Evolutionary conservation across 2,329 filamentous ascomycete genomes (phyloP).

Genomic region (Phyllosticta citriasiana): DNA sequence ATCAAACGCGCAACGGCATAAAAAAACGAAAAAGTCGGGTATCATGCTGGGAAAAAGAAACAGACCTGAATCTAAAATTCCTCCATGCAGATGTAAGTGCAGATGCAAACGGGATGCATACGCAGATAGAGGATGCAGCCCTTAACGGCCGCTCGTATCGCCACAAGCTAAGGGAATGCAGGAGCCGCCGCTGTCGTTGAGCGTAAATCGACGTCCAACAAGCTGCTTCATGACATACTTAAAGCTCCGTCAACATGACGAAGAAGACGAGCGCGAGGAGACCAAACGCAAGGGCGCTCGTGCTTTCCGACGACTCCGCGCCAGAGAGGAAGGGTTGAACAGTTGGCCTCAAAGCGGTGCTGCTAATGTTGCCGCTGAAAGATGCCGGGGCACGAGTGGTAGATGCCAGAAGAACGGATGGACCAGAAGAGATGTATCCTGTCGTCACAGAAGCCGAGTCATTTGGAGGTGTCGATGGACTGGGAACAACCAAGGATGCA

Average conservation of each 20-base stretch:
- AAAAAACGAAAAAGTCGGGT: not conserved
- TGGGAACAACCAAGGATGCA: not conserved
- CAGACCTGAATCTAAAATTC: not conserved
- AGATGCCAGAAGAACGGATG: not conserved
- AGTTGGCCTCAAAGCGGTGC: not conserved
- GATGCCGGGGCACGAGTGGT: not conserved
- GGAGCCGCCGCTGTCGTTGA: not conserved
- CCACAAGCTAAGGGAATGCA: not conserved
- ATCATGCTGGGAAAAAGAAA: not conserved
- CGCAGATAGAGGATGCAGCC: not conserved
- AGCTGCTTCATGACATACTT: not conserved
- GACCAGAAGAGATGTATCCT: not conserved
- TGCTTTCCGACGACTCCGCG: not conserved
- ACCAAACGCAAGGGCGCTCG: not conserved
- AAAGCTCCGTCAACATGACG: not conserved
- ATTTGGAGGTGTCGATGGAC: not conserved
- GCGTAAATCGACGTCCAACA: not conserved
- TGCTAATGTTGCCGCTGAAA: constrained; percentile 3
- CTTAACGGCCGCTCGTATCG: not conserved
- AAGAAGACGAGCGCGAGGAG: not conserved
- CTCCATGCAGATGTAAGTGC: not conserved
- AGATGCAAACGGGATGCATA: not conserved
- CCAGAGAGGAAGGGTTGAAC: not conserved
- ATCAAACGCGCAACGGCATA: not conserved
- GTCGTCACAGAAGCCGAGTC: not conserved